Percentiles rank a stretch among this genome's conserved stretches.
Conservation (phyloP, 129 eudicot genomes). For the Deinandra increscens region DNA sequence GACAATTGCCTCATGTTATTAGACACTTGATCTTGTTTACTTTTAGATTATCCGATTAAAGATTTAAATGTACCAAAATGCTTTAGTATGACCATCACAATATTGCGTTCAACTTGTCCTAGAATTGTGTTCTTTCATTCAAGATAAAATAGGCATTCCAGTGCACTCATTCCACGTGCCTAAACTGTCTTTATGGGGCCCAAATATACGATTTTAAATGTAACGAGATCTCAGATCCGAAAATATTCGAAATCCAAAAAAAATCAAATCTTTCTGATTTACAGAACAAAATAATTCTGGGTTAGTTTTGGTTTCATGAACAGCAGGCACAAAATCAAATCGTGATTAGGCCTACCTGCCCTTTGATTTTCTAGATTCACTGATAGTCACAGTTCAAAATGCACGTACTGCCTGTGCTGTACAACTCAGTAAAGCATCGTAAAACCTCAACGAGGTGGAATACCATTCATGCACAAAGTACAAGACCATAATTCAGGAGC, state of each 20-base stretch:
- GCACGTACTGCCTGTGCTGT: neutral
- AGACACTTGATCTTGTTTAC: too few relatives aligned
- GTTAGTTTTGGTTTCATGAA: neutral
- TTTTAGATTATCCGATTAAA: too few relatives aligned
- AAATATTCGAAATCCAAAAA: slow-evolving; percentile 9
- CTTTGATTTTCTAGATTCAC: neutral
- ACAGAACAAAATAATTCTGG: slow-evolving; percentile 6
- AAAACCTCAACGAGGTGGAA: neutral
- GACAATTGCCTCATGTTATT: too few relatives aligned
- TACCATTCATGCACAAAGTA: neutral
- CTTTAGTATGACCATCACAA: too few relatives aligned
- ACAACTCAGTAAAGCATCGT: slow-evolving; percentile 11
- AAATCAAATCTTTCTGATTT: slow-evolving; percentile 18
- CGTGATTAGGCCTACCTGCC: slow-evolving; percentile 11
- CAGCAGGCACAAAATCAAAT: slow-evolving; percentile 17
- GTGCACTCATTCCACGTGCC: too few relatives aligned
- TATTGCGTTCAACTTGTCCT: too few relatives aligned
- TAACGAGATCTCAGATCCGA: neutral
- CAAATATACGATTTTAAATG: too few relatives aligned
- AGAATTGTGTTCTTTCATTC: too few relatives aligned
- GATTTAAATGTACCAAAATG: too few relatives aligned
- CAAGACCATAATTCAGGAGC: neutral
- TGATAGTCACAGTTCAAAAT: neutral
- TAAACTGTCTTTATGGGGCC: neutral
- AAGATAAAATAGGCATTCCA: too few relatives aligned